Conservation (phyloP, 371 early-diverging fungal species). For the Mortierella polycephala region DNA sequence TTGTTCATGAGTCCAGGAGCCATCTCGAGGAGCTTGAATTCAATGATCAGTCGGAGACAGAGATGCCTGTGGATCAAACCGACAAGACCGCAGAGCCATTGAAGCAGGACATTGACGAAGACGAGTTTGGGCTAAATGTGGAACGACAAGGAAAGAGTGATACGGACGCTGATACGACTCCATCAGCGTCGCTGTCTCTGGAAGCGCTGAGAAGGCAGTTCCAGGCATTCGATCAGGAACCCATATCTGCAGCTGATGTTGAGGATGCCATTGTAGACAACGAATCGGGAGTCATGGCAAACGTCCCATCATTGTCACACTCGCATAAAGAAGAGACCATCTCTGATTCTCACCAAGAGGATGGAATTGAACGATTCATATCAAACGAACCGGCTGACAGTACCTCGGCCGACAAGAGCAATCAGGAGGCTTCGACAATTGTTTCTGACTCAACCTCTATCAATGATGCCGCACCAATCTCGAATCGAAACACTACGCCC, state of each 20-base stretch:
- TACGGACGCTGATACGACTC: not conserved
- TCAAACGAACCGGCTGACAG: no score
- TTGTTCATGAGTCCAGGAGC: slow-evolving; percentile 33
- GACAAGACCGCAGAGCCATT: slow-evolving; percentile 32
- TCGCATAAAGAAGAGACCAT: no score
- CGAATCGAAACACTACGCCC: no score
- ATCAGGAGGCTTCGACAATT: no score
- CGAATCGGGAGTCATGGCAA: no score
- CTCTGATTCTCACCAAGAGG: no score
- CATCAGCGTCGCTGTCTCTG: slow-evolving; percentile 10
- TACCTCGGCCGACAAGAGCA: no score
- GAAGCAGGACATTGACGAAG: slow-evolving; percentile 29
- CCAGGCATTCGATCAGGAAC: slow-evolving; percentile 4
- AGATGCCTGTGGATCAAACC: not conserved
- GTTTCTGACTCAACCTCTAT: no score
- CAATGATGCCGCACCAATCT: no score
- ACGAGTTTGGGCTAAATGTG: slow-evolving; percentile 12
- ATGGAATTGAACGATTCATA: no score
- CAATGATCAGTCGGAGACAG: not conserved
- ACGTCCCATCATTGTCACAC: no score
- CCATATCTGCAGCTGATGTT: no score
- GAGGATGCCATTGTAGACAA: not conserved
- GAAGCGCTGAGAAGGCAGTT: slow-evolving; percentile 31
- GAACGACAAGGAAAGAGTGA: not conserved
- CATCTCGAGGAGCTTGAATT: slow-evolving; percentile 12